These are phyloP conservation scores for Parachaetomium inaequale DNA, from an alignment of 495 filamentous ascomycete species.

Conservation along the genomic window DNA sequence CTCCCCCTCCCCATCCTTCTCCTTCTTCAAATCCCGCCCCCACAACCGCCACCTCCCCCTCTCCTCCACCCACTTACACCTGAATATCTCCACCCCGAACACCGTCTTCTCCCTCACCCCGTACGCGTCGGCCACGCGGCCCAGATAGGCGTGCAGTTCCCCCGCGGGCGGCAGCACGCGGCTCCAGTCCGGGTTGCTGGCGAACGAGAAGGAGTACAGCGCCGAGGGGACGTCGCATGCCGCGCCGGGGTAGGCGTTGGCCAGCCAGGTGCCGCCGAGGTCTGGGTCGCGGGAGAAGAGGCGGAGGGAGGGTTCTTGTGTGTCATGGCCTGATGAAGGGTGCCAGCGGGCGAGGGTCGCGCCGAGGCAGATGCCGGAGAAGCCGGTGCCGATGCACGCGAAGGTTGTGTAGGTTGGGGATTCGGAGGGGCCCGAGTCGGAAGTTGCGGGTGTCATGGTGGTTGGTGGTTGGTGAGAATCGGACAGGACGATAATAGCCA, in stretches of 20 bases:
- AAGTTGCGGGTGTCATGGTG: background rate
- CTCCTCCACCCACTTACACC: conserved; percentile 56
- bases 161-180: conserved; percentile 50
- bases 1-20: background rate
- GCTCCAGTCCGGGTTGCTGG: conserved; percentile 56
- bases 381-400: conserved; percentile 58
- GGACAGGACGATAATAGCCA: background rate
- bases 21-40: conserved; percentile 11
- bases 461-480: background rate
- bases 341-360: conserved; percentile 58
- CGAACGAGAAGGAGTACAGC: conserved; percentile 63
- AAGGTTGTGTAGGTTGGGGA: conserved; percentile 32
- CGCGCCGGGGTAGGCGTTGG: conserved; percentile 59
- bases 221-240: conserved; percentile 45
- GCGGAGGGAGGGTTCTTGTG: background rate
- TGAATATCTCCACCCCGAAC: conserved; percentile 54
- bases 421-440: no score
- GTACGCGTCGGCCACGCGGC: conserved; percentile 55
- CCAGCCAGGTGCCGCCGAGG: conserved; percentile 67
- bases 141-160: conserved; percentile 60
- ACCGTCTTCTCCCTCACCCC: conserved; percentile 58
- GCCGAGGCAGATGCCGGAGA: conserved; percentile 64
- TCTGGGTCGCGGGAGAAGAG: conserved; percentile 60
- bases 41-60: conserved; percentile 37
- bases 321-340: no score